These are phyloP conservation scores for Lachancea nothofagi DNA, from an alignment of 805 yeast species.

Conservation along the genomic window DNA sequence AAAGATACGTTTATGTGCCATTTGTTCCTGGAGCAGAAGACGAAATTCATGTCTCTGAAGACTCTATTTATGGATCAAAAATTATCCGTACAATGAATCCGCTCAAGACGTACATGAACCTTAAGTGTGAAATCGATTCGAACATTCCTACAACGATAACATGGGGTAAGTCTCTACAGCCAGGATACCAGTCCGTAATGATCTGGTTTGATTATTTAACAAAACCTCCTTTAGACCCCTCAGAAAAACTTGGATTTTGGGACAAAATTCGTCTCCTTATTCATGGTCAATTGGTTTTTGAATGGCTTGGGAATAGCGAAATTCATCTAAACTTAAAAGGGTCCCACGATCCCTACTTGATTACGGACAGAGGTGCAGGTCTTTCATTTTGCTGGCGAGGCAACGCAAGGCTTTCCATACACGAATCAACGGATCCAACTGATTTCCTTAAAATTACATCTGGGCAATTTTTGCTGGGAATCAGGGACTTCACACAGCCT, in stretches of 20 bases:
- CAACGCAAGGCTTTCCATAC: conserved; percentile 44
- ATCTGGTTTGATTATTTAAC: conserved; percentile 60
- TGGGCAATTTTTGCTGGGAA: conserved; percentile 49
- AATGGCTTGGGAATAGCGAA: conserved; percentile 42
- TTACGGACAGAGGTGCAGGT: conserved; percentile 56
- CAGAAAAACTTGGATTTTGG: conserved; percentile 65
- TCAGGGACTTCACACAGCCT: conserved; percentile 39
- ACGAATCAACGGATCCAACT: conserved; percentile 44
- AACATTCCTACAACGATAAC: conserved; percentile 46
- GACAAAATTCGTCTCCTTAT: conserved; percentile 53
- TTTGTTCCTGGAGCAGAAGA: conserved; percentile 46
- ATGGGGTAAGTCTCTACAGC: conserved; percentile 61
- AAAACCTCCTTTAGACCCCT: conserved; percentile 64
- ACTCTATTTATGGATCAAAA: conserved; percentile 52
- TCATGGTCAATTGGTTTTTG: conserved; percentile 49
- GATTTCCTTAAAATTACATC: conserved; percentile 52
- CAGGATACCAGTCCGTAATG: conserved; percentile 57
- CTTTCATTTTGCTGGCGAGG: conserved; percentile 61
- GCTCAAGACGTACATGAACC: conserved; percentile 49
- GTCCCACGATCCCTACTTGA: conserved; percentile 51
- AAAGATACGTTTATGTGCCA: conserved; percentile 49
- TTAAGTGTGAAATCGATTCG: conserved; percentile 42
- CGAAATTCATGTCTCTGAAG: conserved; percentile 32
- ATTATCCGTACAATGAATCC: conserved; percentile 61
- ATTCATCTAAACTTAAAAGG: conserved; percentile 61